Evolutionary conservation across 495 filamentous ascomycete genomes (phyloP).

Genomic region (Penicillium paxilli): DNA sequence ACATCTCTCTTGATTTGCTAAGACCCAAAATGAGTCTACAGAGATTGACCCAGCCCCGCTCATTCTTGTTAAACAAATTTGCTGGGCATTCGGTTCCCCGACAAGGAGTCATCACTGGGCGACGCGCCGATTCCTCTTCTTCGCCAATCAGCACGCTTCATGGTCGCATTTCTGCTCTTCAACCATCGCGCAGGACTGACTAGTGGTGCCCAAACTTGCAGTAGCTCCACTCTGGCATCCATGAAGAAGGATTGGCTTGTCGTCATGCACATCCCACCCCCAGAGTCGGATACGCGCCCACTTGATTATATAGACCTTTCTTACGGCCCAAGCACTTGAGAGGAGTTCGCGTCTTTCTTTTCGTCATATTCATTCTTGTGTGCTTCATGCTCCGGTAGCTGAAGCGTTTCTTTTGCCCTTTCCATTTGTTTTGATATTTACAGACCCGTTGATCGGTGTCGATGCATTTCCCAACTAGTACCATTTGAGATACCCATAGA

Average conservation of each 20-base stretch:
- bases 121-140: constrained; percentile 20
- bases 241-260: constrained; percentile 17
- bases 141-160: constrained; percentile 16
- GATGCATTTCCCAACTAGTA: constrained; percentile 25
- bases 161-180: background rate
- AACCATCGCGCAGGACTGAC: constrained; percentile 7
- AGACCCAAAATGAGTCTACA: constrained; percentile 1
- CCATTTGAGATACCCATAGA: constrained; percentile 43
- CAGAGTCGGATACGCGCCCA: constrained; percentile 10
- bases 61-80: background rate
- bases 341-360: constrained; percentile 25
- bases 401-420: constrained; percentile 22
- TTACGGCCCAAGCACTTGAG: constrained; percentile 10
- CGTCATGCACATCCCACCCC: constrained; percentile 11
- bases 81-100: constrained; percentile 1
- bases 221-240: constrained; percentile 32
- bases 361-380: constrained; percentile 26
- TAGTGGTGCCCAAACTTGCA: constrained; percentile 38
- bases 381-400: constrained; percentile 42
- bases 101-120: constrained; percentile 11
- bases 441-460: constrained; percentile 48
- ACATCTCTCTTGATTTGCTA: constrained; percentile 1
- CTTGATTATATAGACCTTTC: constrained; percentile 25
- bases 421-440: constrained; percentile 5
- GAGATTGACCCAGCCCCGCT: background rate